Base-by-base conservation (phyloP, 108 stramenopile species). In the Conticribra guillardii region DNA sequence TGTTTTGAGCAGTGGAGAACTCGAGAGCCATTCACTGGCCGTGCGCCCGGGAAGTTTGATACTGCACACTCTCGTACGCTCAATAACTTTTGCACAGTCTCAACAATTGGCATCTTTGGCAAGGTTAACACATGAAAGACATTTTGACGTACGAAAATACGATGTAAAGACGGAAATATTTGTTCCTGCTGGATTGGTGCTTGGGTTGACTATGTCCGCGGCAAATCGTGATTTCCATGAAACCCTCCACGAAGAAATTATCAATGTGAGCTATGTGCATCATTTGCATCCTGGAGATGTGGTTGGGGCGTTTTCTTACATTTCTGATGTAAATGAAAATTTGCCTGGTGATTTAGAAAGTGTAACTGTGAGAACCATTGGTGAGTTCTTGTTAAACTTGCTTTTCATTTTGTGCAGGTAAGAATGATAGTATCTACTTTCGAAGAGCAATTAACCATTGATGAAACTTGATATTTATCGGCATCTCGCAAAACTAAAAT, bases 221-320 rank as follows among this genome's bases (percentile, higher is more conserved):
- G 74, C 90, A 8, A 74, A 89, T 34, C 70, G 92, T 24, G 95
- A 96, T 62, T 78, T 96, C 27, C 95, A 96, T 69, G 92, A 96
- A 79, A 58, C 85, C 2, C 85, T 94, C 9, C 88, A 90, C 64
- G 95, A 96, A 73, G 91, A 94, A 64, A 75, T 94, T 33, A 50
- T 82, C 29, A 78, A 84, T 60, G 89, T 89, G 45, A 78, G 74
- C 63, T 94, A 87, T 79, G 54, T 89, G 46, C 93, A 94, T 80
- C 76, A 86, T 26, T 53, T 92, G 26, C 87, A 89, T 68, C 94
- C 94, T 9, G 89, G 79, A n/a, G 85, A 89, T 58, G 73, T 85
- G 7, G 89, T 89, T 7, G 79, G 85, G 1, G 84, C 89, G 0
- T 73, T 94, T 41, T 79, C 79, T 17, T 88, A 85, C 47, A 69